Evolutionary conservation across 345 rosid genomes (phyloP).

Genomic region (Gossypium herbaceum): DNA sequence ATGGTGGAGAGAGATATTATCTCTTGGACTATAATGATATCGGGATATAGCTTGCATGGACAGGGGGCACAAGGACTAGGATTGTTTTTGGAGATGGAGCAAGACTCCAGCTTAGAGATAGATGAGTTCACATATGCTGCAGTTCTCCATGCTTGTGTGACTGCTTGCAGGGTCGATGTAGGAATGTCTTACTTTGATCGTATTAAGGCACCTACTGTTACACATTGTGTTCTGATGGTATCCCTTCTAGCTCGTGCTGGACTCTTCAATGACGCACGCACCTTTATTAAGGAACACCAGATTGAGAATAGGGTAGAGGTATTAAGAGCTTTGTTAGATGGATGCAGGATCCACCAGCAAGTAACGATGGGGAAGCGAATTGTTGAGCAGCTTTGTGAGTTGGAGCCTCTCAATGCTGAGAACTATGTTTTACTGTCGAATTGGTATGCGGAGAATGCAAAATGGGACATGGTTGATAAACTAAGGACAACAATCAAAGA

Average conservation of each 20-base stretch:
- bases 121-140: conserved; percentile 37
- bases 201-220: conserved; percentile 31
- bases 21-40: conserved; percentile 54
- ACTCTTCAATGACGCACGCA: conserved; percentile 38
- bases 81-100: conserved; percentile 35
- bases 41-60: conserved; percentile 47
- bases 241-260: conserved; percentile 40
- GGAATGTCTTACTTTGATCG: conserved; percentile 38
- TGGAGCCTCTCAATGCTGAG: conserved; percentile 49
- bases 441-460: conserved; percentile 30
- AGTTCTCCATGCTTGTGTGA: conserved; percentile 43
- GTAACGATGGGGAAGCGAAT: conserved; percentile 30
- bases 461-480: conserved; percentile 38
- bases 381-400: conserved; percentile 38
- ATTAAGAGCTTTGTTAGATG: conserved; percentile 40
- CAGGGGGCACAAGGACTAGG: conserved; percentile 39
- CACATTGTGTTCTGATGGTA: conserved; percentile 41
- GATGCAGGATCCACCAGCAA: conserved; percentile 45
- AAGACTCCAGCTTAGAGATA: conserved; percentile 23
- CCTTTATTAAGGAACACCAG: conserved; percentile 33
- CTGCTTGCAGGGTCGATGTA: conserved; percentile 36
- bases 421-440: conserved; percentile 45
- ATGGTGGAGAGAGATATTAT: conserved; percentile 38
- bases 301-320: conserved; percentile 34
- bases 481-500: conserved; percentile 29